Evolutionary conservation across 1,284 basidiomycete genomes (phyloP).

Genomic region (Ganoderma boninense): DNA sequence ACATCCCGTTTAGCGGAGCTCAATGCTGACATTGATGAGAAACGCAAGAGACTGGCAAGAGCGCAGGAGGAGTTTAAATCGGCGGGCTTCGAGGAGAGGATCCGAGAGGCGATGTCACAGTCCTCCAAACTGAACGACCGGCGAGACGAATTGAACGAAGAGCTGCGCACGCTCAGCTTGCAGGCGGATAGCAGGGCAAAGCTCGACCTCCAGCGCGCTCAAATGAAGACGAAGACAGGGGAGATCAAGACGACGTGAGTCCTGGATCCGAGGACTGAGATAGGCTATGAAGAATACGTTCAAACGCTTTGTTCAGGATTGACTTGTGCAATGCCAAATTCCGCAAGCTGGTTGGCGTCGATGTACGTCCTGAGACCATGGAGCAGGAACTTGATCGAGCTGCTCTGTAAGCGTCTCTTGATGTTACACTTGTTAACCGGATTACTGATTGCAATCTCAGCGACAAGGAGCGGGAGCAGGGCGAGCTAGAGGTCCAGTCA

Average conservation of each 20-base stretch:
- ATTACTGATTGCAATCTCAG: slow-evolving; percentile 46
- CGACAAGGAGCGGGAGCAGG: slow-evolving; percentile 70
- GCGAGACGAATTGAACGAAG: slow-evolving; percentile 76
- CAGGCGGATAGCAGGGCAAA: slow-evolving; percentile 89
- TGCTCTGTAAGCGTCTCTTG: slow-evolving; percentile 54
- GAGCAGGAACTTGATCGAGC: slow-evolving; percentile 74
- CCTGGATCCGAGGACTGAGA: not conserved
- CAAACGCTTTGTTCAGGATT: slow-evolving; percentile 53
- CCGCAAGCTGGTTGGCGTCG: slow-evolving; percentile 66
- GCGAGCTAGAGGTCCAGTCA: slow-evolving; percentile 61
- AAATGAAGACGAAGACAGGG: slow-evolving; percentile 68
- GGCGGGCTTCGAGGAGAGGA: slow-evolving; percentile 74
- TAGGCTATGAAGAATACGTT: slow-evolving; percentile 1
- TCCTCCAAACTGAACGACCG: slow-evolving; percentile 72
- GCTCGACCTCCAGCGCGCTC: slow-evolving; percentile 78
- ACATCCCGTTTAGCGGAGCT: slow-evolving; percentile 39
- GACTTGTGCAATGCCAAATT: slow-evolving; percentile 69
- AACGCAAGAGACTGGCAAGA: slow-evolving; percentile 63
- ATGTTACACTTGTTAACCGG: not conserved
- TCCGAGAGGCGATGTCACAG: slow-evolving; percentile 67
- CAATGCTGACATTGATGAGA: slow-evolving; percentile 69
- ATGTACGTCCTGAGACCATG: slow-evolving; percentile 70
- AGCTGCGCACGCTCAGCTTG: slow-evolving; percentile 77
- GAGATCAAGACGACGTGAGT: slow-evolving; percentile 78
- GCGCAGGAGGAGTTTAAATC: slow-evolving; percentile 65